Base-by-base conservation (phyloP, 2,329 filamentous ascomycete species). In the Exophiala mesophila region DNA sequence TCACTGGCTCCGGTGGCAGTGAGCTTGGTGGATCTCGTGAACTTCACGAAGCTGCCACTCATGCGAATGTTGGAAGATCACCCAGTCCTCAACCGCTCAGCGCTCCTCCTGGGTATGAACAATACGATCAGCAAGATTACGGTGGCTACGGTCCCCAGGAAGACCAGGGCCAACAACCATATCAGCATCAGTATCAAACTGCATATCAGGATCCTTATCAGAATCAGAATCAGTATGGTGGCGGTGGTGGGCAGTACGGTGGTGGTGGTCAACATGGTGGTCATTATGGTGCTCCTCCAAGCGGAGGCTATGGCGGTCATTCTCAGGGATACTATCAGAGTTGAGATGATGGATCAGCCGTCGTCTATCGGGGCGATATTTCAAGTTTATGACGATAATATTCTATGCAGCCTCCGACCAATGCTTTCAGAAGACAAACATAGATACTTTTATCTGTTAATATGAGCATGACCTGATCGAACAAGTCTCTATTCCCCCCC, bases 11-110 rank as follows among this genome's bases (percentile, higher is more conserved):
- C 24, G 36, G 17, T 13, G 47, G 44, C 13, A 42, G 37, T 31
- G 48, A 45, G 16, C 21, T 48, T 9, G 45, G 48, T 10, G 45
- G 48, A 9, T 39, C 38, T 7, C 38, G 17, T 23, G 48, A 51
- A 20, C 23, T 51, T 26, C 45, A 48, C 19, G 48, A 51, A 19
- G 48, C 48, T 29, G 44, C 45, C 4, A 37, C 33, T 32, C 36
- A 43, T n/a, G 47, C 16, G 8, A 32, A 40, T 18, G 41, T 29
- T 3, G 18, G 24, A 30, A 47, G 38, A 20, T 38, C 47, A 10
- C 50, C 50, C 9, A 51, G 47, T 39, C 47, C 50, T 4, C 38
- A 42, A 42, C 50, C 50, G 8, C 34, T 53, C 38, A 32, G 36
- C 16, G 29, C 48, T 5, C 50, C 50, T 4, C 10, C 45, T 2